Conservation (phyloP, 2,329 filamentous ascomycete genomes). For the Phyllosticta citrichinensis region DNA sequence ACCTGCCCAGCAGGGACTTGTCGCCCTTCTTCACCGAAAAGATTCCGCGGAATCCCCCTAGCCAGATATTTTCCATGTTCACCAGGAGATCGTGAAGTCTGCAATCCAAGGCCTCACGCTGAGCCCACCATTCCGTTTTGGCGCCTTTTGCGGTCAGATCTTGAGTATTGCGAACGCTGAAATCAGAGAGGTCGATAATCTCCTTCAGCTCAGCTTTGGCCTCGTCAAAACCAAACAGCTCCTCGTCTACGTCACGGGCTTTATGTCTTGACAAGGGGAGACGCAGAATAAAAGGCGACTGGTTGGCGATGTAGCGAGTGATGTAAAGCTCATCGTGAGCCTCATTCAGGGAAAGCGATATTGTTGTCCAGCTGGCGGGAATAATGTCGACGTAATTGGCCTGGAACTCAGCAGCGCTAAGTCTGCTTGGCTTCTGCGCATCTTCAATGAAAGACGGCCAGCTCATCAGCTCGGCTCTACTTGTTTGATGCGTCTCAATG, state of each 20-base stretch:
- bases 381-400: conserved; percentile 77
- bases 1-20: conserved; percentile 57
- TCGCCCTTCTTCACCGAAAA: conserved; percentile 65
- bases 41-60: conserved; percentile 90
- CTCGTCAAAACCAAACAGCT: conserved; percentile 73
- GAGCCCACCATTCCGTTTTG: conserved; percentile 80
- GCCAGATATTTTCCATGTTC: conserved; percentile 87
- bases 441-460: conserved; percentile 30
- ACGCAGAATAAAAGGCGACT: conserved; percentile 75
- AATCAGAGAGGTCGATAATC: conserved; percentile 72
- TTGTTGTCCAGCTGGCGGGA: conserved; percentile 69
- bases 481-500: conserved; percentile 36
- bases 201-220: conserved; percentile 71
- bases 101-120: conserved; percentile 68
- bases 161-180: conserved; percentile 64
- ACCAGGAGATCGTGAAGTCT: conserved; percentile 68
- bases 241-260: conserved; percentile 67
- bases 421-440: conserved; percentile 24
- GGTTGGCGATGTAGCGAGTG: conserved; percentile 67
- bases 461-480: conserved; percentile 25
- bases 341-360: conserved; percentile 78
- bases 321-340: conserved; percentile 76
- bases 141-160: conserved; percentile 65
- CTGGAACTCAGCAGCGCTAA: conserved; percentile 50
- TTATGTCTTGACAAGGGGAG: conserved; percentile 76